These are phyloP conservation scores for Cutaneotrichosporon sp. DNA, from an alignment of 1,284 basidiomycete genomes.

Conservation along the genomic window DNA sequence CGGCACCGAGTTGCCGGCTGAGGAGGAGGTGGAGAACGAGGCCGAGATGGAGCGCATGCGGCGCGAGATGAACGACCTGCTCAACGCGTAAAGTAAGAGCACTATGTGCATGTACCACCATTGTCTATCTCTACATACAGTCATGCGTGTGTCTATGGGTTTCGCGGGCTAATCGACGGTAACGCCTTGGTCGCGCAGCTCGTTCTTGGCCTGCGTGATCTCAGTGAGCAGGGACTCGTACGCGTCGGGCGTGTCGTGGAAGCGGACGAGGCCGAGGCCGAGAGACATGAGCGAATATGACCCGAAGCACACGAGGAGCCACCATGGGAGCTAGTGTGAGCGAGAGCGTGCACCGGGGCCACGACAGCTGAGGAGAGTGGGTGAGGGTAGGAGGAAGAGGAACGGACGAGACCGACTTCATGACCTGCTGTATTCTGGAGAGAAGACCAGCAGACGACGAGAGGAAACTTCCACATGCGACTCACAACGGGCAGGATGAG, in stretches of 20 bases:
- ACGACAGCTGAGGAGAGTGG: background rate
- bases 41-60: slow-evolving; percentile 82
- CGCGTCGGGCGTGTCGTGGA: slow-evolving; percentile 73
- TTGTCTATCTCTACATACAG: slow-evolving; percentile 14
- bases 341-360: background rate
- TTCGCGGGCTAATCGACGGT: slow-evolving; percentile 60
- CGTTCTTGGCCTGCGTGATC: slow-evolving; percentile 67
- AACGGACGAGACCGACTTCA: too few species aligned
- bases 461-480: slow-evolving; percentile 12
- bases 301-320: slow-evolving; percentile 70
- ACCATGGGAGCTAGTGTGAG: slow-evolving; percentile 65
- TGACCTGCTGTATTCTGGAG: background rate
- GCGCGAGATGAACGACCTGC: slow-evolving; percentile 75
- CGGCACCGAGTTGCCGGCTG: slow-evolving; percentile 67
- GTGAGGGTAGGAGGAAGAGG: background rate
- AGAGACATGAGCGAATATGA: slow-evolving; percentile 70
- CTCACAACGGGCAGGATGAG: slow-evolving; percentile 64
- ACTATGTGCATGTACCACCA: slow-evolving; percentile 17
- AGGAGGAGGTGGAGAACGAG: slow-evolving; percentile 77
- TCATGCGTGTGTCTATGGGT: background rate
- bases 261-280: slow-evolving; percentile 68
- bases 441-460: background rate
- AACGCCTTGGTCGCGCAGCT: slow-evolving; percentile 65
- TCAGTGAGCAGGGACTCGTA: slow-evolving; percentile 64
- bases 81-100: slow-evolving; percentile 61